Base-by-base conservation (phyloP, 106 monocot species). In the Alisma plantagoaquatica region DNA sequence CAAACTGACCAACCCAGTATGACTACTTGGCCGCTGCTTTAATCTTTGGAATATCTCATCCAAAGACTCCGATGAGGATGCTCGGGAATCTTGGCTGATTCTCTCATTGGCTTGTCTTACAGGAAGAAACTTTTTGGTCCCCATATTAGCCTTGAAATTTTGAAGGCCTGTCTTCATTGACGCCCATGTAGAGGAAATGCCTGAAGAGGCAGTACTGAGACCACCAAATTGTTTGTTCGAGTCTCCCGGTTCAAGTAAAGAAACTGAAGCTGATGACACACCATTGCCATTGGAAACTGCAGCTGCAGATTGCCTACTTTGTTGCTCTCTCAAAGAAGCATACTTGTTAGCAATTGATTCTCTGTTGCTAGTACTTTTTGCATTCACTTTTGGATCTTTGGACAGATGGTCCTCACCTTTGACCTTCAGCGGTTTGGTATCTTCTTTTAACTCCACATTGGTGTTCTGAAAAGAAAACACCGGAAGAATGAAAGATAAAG, bases 11-110 rank as follows among this genome's bases (percentile, higher is more conserved):
- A 59, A 57, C 18, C 24, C 42, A 43, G 43, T 63, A 8, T 66
- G 70, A 12, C 29, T 23, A 20, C 26, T 67, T 0, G 78, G 71
- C 1, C 74, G 73, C 43, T 75, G 73, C 52, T 84, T 84, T 33
- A 98, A 53, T 56, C 56, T 98, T 44, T 77, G 73, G 57, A 98
- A 85, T 66, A 98, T 90, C 23, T 84, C 96, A 62, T 98, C 96
- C 41, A 98, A 71, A 4, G 84, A 98, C 45, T 90, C 85, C 0
- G 76, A 74, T 2, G 89, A 85, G 12, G 81, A 72, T 29, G 22
- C 59, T 33, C 49, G 56, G 2, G 66, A 30, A 51, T 72, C 73
- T 15, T 53, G 43, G 2, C 19, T 35, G 22, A 54, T 21, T n/a
- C 20, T 35, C 21, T 70, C 65, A 35, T 73, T 80, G 43, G 30